These are phyloP conservation scores for Cladobotryum mycophilum DNA, from an alignment of 2,329 filamentous ascomycete species.

Conservation along the genomic window DNA sequence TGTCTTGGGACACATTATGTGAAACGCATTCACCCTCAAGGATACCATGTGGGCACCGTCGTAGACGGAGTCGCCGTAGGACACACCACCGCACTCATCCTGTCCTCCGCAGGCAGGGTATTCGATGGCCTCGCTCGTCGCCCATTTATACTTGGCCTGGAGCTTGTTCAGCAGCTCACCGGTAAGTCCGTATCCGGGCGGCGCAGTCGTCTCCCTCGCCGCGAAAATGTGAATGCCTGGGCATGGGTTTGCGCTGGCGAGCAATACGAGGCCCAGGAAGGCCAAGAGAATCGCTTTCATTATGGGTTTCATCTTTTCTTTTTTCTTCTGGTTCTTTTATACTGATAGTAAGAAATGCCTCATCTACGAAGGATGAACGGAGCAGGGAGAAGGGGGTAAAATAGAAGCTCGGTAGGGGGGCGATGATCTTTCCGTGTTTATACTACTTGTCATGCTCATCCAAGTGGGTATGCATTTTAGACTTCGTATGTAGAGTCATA, in stretches of 20 bases:
- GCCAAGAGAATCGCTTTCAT: not conserved
- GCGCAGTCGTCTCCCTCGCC: not conserved
- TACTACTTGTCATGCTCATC: too few species aligned
- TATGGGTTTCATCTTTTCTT: not conserved
- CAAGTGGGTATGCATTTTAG: too few species aligned
- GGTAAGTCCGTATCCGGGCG: not conserved
- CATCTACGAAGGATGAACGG: not conserved
- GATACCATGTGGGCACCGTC: not conserved
- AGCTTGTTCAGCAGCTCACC: not conserved
- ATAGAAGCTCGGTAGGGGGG: too few species aligned
- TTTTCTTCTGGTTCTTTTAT: too few species aligned
- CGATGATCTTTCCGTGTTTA: too few species aligned
- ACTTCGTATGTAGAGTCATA: too few species aligned
- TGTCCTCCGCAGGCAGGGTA: not conserved
- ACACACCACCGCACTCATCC: not conserved
- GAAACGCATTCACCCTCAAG: not conserved
- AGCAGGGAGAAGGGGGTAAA: not conserved
- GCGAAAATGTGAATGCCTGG: not conserved
- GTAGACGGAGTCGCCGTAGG: not conserved
- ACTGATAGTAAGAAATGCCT: not conserved
- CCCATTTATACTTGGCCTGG: not conserved
- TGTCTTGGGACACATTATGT: not conserved
- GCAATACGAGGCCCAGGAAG: not conserved
- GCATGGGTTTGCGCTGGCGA: not conserved
- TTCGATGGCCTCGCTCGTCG: not conserved